Evolutionary conservation across 2,329 filamentous ascomycete species (phyloP).

Genomic region (Emmonsia crescens): DNA sequence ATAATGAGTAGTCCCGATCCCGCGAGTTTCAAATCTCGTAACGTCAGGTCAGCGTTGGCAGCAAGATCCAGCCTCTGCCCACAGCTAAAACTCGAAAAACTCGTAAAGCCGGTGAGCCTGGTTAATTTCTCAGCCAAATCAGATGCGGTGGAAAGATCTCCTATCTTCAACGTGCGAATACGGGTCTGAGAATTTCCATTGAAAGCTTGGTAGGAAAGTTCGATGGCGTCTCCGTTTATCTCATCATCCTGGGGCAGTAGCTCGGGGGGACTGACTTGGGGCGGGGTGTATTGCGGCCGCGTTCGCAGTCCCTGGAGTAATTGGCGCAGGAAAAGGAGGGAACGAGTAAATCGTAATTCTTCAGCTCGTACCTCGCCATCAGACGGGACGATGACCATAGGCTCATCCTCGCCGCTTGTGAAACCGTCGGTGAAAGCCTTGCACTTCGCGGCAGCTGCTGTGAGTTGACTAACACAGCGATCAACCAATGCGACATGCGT

Average conservation of each 20-base stretch:
- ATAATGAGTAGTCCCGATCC: slow-evolving; percentile 56
- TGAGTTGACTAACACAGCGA: slow-evolving; percentile 61
- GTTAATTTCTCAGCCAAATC: slow-evolving; percentile 58
- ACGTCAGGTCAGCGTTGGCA: slow-evolving; percentile 48
- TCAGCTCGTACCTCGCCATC: slow-evolving; percentile 43
- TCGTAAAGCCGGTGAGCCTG: slow-evolving; percentile 62
- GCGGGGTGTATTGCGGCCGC: slow-evolving; percentile 48
- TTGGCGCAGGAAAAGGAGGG: slow-evolving; percentile 55
- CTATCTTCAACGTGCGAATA: slow-evolving; percentile 54
- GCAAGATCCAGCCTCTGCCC: slow-evolving; percentile 55
- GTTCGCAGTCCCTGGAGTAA: slow-evolving; percentile 48
- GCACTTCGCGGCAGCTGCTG: slow-evolving; percentile 49
- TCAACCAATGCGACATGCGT: slow-evolving; percentile 61
- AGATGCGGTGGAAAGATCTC: slow-evolving; percentile 57
- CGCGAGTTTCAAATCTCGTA: slow-evolving; percentile 55
- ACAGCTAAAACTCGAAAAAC: slow-evolving; percentile 61
- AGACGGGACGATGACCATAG: slow-evolving; percentile 42
- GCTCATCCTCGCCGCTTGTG: slow-evolving; percentile 39
- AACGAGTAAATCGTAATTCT: slow-evolving; percentile 56
- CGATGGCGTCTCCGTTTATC: slow-evolving; percentile 52
- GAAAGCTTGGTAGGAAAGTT: slow-evolving; percentile 65
- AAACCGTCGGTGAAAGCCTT: slow-evolving; percentile 39
- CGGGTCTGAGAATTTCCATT: slow-evolving; percentile 50
- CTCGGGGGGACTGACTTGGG: slow-evolving; percentile 50
- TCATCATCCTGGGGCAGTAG: slow-evolving; percentile 42